These are phyloP conservation scores for Panaeolus papilionaceus DNA, from an alignment of 768 basidiomycete species.

Conservation along the genomic window DNA sequence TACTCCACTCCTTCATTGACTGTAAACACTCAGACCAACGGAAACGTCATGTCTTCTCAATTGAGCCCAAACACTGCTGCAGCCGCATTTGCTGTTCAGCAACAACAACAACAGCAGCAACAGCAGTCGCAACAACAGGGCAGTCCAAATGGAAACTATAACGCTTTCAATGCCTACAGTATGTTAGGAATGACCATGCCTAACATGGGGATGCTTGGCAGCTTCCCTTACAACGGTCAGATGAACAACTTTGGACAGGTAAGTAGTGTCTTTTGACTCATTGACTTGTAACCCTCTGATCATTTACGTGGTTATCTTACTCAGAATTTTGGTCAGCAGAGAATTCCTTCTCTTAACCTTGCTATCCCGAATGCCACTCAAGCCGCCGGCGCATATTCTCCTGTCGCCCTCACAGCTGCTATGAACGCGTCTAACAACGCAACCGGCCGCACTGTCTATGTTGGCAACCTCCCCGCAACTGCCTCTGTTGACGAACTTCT, in stretches of 20 bases:
- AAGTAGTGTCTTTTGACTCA: constrained; percentile 21
- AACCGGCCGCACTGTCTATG: constrained; percentile 92
- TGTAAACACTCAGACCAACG: constrained; percentile 67
- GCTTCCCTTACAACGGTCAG: constrained; percentile 75
- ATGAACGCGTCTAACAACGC: constrained; percentile 69
- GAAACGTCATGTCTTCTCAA: constrained; percentile 56
- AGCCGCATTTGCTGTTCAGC: constrained; percentile 53
- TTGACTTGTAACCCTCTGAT: constrained; percentile 22
- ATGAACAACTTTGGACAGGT: constrained; percentile 77
- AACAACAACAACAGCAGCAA: constrained; percentile 52
- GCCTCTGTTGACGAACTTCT: constrained; percentile 98
- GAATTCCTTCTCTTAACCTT: constrained; percentile 68
- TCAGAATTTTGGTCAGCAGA: constrained; percentile 58
- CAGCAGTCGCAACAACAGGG: constrained; percentile 45
- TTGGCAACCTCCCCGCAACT: constrained; percentile 94
- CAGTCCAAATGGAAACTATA: constrained; percentile 59
- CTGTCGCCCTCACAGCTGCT: constrained; percentile 77
- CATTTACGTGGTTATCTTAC: constrained; percentile 29
- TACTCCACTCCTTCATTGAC: constrained; percentile 77
- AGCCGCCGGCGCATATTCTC: constrained; percentile 68
- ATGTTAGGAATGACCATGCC: constrained; percentile 87
- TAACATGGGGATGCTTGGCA: constrained; percentile 72
- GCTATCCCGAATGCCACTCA: constrained; percentile 71
- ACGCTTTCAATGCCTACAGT: constrained; percentile 69
- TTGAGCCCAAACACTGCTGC: constrained; percentile 73